These are phyloP conservation scores for Nymphaea thermarum DNA, from an alignment of 164 flowering plant genomes.

Conservation along the genomic window DNA sequence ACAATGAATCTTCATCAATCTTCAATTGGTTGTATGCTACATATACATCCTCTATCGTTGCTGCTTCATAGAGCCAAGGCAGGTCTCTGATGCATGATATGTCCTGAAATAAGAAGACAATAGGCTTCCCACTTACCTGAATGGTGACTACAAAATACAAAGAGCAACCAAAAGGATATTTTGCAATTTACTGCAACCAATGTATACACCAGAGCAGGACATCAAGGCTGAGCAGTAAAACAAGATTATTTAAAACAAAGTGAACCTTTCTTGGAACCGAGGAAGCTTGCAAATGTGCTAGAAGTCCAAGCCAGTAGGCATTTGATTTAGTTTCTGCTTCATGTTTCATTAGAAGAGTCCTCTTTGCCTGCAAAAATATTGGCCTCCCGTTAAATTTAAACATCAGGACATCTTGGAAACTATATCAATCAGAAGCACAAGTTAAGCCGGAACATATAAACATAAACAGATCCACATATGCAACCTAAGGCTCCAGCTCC, in stretches of 20 bases:
- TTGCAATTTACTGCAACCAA: not conserved
- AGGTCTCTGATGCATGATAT: slow-evolving; percentile 86
- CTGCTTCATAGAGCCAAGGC: slow-evolving; percentile 62
- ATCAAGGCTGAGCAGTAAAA: not conserved
- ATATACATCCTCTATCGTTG: slow-evolving; percentile 77
- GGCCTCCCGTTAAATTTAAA: not conserved
- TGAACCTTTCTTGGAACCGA: slow-evolving; percentile 88
- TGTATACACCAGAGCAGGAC: not conserved
- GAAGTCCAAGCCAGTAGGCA: slow-evolving; percentile 93
- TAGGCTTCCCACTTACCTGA: not conserved
- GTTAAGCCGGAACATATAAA: not conserved
- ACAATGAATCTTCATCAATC: slow-evolving; percentile 73
- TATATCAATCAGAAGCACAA: not conserved
- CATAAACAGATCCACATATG: not conserved
- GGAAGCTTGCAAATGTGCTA: slow-evolving; percentile 87
- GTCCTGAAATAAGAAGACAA: slow-evolving; percentile 35
- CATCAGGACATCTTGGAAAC: not conserved
- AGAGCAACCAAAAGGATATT: not conserved
- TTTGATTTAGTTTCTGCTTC: slow-evolving; percentile 96
- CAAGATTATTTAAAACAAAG: not conserved
- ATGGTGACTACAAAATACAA: not conserved
- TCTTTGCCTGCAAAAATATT: slow-evolving; percentile 55
- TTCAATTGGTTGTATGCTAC: slow-evolving; percentile 79
- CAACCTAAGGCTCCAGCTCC: no score
- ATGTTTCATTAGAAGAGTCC: slow-evolving; percentile 91